Percentiles rank a stretch among this genome's conserved stretches.
Conservation (phyloP, 129 eudicot species). For the Flaveria linearis region DNA sequence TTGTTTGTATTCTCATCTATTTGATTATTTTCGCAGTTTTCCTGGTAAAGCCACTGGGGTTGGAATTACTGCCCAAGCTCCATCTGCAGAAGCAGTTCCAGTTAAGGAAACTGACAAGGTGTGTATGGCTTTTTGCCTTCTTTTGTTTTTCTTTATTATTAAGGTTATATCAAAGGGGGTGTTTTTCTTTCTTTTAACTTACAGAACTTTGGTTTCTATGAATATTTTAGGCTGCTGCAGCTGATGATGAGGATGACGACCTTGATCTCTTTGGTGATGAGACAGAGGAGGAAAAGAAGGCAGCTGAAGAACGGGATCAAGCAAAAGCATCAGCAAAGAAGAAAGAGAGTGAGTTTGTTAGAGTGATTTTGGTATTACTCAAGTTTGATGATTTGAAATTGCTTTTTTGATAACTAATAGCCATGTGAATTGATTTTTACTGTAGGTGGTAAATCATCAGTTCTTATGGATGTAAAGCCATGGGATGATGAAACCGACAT, state of each 20-base stretch:
- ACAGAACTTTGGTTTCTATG: neutral
- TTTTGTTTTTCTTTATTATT: neutral
- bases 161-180: neutral
- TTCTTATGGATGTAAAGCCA: constrained; percentile 48
- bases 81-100: constrained; percentile 57
- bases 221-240: constrained; percentile 57
- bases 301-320: constrained; percentile 90
- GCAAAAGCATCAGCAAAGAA: constrained; percentile 76
- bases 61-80: constrained; percentile 44
- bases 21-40: constrained; percentile 42
- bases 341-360: constrained; percentile 79
- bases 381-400: neutral
- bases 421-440: constrained; percentile 17
- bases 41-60: constrained; percentile 87
- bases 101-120: constrained; percentile 58
- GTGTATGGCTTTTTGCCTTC: constrained; percentile 14
- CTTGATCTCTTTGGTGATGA: constrained; percentile 97
- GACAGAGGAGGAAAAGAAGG: constrained; percentile 92
- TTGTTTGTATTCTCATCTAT: neutral
- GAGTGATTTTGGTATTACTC: neutral
- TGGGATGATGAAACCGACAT: constrained; percentile 50
- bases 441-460: constrained; percentile 57
- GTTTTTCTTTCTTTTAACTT: constrained; percentile 6
- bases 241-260: constrained; percentile 76
- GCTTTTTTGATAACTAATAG: constrained; percentile 5